A percentile compares a stretch with the other conserved stretches of the same genome.
Evolutionary conservation across 331 rosid genomes (phyloP).

Genomic region (Malus hybrid): DNA sequence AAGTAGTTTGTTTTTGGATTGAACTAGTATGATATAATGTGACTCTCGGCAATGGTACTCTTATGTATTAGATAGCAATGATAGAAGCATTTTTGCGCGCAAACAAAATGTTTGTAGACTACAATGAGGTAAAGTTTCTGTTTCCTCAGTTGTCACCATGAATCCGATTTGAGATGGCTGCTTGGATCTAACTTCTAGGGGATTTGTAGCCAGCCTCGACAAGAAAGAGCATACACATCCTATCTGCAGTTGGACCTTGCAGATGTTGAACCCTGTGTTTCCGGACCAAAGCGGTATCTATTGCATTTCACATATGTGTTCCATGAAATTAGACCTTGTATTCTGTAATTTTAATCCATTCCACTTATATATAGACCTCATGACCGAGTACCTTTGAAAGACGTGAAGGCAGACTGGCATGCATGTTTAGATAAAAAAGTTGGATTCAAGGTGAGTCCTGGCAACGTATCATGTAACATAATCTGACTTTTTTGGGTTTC

Average conservation of each 20-base stretch:
- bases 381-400: neutral
- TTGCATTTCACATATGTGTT: neutral
- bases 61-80: conserved; percentile 26
- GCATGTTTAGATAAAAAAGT: neutral
- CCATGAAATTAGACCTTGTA: neutral
- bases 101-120: conserved; percentile 85
- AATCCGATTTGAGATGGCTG: neutral
- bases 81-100: conserved; percentile 84
- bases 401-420: neutral
- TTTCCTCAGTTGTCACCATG: too few relatives aligned
- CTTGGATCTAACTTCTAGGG: neutral
- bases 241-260: conserved; percentile 14
- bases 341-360: neutral
- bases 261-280: neutral
- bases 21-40: too few relatives aligned
- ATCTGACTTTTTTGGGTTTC: too few relatives aligned
- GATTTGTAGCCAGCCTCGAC: conserved; percentile 20
- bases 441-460: neutral
- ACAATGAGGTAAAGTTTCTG: conserved; percentile 50
- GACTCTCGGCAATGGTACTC: too few relatives aligned
- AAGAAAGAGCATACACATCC: conserved; percentile 15
- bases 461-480: too few relatives aligned
- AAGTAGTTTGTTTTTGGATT: conserved; percentile 15
- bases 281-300: neutral
- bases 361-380: neutral